phyloP scores from a whole-genome alignment of 2,329 filamentous ascomycete species.

The Dactylellina cionopaga region DNA sequence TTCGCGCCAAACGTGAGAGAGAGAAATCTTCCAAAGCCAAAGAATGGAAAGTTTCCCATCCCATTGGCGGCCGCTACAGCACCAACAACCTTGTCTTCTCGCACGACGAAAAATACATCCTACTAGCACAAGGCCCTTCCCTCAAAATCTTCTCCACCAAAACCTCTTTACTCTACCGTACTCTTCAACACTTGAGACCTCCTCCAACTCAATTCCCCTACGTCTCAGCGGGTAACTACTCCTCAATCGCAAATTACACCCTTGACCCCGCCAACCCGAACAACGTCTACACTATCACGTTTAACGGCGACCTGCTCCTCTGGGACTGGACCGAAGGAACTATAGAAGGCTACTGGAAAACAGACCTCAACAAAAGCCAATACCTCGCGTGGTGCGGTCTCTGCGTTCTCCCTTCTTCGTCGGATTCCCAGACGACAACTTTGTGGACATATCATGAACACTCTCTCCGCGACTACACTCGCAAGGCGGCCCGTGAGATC shows the following conservation, averaged over 20 bases:
- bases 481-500: constrained; percentile 35
- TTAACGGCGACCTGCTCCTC: constrained; percentile 65
- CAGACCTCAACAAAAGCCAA: constrained; percentile 63
- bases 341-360: constrained; percentile 49
- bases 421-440: constrained; percentile 36
- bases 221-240: constrained; percentile 62
- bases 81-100: constrained; percentile 38
- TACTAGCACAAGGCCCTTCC: constrained; percentile 77
- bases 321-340: constrained; percentile 70
- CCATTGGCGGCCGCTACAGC: constrained; percentile 61
- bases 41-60: constrained; percentile 71
- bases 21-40: constrained; percentile 39
- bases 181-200: constrained; percentile 64
- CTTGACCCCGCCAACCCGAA: constrained; percentile 66
- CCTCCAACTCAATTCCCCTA: constrained; percentile 33
- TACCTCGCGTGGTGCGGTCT: constrained; percentile 75
- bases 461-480: constrained; percentile 34
- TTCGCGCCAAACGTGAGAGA: constrained; percentile 27
- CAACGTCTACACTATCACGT: constrained; percentile 67
- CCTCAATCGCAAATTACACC: constrained; percentile 64
- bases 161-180: constrained; percentile 81
- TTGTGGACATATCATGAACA: constrained; percentile 49
- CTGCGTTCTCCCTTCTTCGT: constrained; percentile 61
- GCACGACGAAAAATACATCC: constrained; percentile 69
- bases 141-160: constrained; percentile 82